Base-by-base conservation (phyloP, 2,329 filamentous ascomycete genomes). In the Chaetomium strumarium region DNA sequence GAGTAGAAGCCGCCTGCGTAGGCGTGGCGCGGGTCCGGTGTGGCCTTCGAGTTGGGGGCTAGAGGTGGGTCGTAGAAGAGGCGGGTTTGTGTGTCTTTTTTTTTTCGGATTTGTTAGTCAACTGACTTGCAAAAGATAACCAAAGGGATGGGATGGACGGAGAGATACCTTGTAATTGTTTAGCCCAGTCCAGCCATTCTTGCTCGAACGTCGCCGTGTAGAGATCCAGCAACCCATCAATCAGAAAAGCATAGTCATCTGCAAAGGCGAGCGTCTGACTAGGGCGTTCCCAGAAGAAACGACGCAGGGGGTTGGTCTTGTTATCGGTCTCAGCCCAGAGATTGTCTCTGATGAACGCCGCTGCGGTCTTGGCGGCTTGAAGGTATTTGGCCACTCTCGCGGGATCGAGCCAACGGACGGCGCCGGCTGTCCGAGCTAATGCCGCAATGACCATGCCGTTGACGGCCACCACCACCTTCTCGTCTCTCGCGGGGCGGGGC, bases 171-270 rank as follows among this genome's bases (percentile, higher is more conserved):
- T 97, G 92, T 14, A 99, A 72, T 19, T 79, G 76, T 62, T 92
- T 85, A 0, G 92, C 92, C 75, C 92, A 95, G 55, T 85, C 74
- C 5, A 96, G 75, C 71, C 87, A 88, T 40, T 73, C 71, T 58
- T 86, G 83, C 52, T 96, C 84, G 56, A 86, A 85, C 0, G 89
- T 96, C 0, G 85, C 80, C 66, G 92, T 85, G 65, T 95, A 95
- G 29, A 97, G 78, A 60, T 91, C 85, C 52, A 97, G 73, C 1
- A 96, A 75, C 0, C 90, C 92, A 46, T 85, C 81, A 46, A 90
- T 87, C 38, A 97, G 68, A 67, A 92, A 96, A 2, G 92, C 90
- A 65, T 97, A 97, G 70, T 99, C 93, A 62, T 97, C 93, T 1
- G 92, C 89, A 68, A 97, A 95, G 0, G 81, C 91, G 37, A 77